phyloP scores from a whole-genome alignment of 306 rosid genomes.

The Vachellia collinsii region DNA sequence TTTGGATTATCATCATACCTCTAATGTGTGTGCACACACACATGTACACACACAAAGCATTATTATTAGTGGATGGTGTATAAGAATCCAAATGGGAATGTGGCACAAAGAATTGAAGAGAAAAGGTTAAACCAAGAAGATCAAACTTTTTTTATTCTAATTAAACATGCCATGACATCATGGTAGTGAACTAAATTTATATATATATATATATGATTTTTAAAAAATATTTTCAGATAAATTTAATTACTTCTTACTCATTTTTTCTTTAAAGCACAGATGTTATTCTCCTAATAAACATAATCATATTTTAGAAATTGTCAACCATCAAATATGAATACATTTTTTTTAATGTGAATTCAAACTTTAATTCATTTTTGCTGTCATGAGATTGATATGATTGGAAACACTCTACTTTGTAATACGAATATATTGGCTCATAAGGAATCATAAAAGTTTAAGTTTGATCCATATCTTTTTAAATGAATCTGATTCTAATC shows the following conservation, averaged over 20 bases:
- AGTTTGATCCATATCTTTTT: background rate
- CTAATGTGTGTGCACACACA: background rate
- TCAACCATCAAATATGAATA: no score
- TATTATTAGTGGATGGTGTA: background rate
- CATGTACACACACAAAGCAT: background rate
- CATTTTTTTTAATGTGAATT: no score
- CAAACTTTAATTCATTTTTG: no score
- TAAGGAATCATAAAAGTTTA: background rate
- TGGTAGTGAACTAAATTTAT: background rate
- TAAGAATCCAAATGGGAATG: background rate
- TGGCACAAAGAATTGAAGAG: background rate
- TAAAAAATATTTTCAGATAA: no score
- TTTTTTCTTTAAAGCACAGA: no score
- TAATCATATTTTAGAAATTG: no score
- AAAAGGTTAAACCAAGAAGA: background rate
- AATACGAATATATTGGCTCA: no score
- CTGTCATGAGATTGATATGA: no score
- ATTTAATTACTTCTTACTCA: no score
- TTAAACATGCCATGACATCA: background rate
- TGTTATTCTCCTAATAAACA: no score
- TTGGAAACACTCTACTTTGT: no score
- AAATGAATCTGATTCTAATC: background rate
- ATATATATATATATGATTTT: no score
- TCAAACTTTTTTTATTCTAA: background rate
- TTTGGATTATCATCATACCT: background rate